A percentile compares a stretch with the other conserved stretches of the same genome.
Conservation (phyloP, 208 protist species). For the Trypanosoma rangeli region DNA sequence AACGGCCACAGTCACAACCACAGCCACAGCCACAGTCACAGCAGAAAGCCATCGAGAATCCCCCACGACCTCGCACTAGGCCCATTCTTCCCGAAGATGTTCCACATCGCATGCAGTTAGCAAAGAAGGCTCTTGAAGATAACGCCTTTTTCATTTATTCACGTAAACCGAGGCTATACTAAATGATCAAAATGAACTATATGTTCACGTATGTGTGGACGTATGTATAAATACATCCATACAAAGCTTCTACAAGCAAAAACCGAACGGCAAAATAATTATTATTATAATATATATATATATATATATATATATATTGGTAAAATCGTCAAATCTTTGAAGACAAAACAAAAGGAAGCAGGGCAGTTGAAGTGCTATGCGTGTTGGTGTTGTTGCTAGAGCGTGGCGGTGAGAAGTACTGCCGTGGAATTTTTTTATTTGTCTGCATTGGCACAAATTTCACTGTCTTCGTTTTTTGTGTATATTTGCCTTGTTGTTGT, state of each 20-base stretch:
- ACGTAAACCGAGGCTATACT: conserved; percentile 8
- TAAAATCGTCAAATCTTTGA: too few relatives aligned
- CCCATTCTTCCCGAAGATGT: conserved; percentile 43
- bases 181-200: neutral
- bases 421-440: neutral
- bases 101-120: conserved; percentile 57
- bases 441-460: too few relatives aligned
- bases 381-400: too few relatives aligned
- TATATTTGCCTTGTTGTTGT: neutral
- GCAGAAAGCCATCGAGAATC: neutral
- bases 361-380: too few relatives aligned
- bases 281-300: too few relatives aligned
- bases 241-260: too few relatives aligned
- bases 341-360: too few relatives aligned
- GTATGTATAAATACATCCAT: conserved; percentile 1
- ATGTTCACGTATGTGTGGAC: neutral
- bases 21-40: neutral
- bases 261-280: too few relatives aligned
- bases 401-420: too few relatives aligned
- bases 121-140: conserved; percentile 71
- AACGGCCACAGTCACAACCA: neutral
- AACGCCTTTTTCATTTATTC: conserved; percentile 58
- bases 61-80: neutral
- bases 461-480: neutral
- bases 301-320: too few relatives aligned